These are phyloP conservation scores for Chlorella variabilis DNA, from an alignment of 163 green algal species.

Conservation along the genomic window DNA sequence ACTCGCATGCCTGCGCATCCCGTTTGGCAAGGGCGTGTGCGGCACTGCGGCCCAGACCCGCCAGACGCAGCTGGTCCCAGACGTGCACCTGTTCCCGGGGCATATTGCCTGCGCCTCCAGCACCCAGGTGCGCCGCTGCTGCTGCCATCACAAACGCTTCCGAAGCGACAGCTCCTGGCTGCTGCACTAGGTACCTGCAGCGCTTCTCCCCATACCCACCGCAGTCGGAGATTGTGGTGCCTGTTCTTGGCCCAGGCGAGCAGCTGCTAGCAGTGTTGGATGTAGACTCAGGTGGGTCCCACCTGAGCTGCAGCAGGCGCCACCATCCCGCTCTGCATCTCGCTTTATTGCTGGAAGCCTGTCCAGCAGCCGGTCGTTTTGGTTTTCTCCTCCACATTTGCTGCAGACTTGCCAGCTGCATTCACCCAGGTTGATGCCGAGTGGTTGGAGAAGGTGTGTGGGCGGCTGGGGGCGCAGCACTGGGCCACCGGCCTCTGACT, in stretches of 20 bases:
- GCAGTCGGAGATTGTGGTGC: slow-evolving; percentile 69
- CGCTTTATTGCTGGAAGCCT: too few relatives aligned
- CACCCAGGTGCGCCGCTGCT: slow-evolving; percentile 19
- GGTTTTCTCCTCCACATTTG: too few relatives aligned
- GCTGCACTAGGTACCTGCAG: not conserved
- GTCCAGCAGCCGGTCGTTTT: too few relatives aligned
- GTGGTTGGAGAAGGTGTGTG: slow-evolving; percentile 51
- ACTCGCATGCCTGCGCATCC: slow-evolving; percentile 66
- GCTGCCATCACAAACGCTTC: too few relatives aligned
- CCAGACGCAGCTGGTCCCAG: slow-evolving; percentile 66
- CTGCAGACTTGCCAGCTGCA: slow-evolving; percentile 47
- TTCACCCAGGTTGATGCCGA: slow-evolving; percentile 44
- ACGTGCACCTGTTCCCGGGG: slow-evolving; percentile 67
- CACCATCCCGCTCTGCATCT: too few relatives aligned
- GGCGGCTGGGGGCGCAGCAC: not conserved
- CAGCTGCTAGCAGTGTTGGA: slow-evolving; percentile 65
- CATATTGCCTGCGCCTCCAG: slow-evolving; percentile 75
- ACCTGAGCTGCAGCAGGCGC: not conserved
- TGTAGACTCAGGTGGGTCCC: slow-evolving; percentile 53
- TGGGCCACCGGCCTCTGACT: slow-evolving; percentile 1
- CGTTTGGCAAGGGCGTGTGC: slow-evolving; percentile 66
- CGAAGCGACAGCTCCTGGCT: too few relatives aligned
- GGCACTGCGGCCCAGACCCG: slow-evolving; percentile 53
- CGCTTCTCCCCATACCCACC: not conserved
- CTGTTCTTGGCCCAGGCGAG: slow-evolving; percentile 35